Evolutionary conservation across 192 early-diverging fungal genomes (phyloP), one percentile per base, ranked within the genome.

Genomic region (Podila horticola): DNA sequence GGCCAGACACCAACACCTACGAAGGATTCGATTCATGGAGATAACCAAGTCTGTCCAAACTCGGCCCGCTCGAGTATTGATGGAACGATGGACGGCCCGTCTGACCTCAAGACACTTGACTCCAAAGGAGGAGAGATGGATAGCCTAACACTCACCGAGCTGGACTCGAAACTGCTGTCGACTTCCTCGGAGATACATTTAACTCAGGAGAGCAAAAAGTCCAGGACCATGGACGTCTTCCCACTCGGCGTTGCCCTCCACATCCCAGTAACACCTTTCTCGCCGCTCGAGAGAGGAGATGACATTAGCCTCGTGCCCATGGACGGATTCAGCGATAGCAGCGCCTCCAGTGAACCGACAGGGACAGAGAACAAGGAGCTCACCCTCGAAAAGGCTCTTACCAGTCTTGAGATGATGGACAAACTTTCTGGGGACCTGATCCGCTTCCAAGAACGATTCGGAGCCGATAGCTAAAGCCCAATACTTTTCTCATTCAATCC

Each of bases 371-470:
- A 12, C 15, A 9, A n/a, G 20, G 52, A 26, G 22, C 52, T 55
- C 52, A 26, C 8, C n/a, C 20, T 22, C 8, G 52, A 55, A 45
- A 45, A 45, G 20, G 3, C 33, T 38, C 58, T 58, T 5, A 72
- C 69, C 2, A 68, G 75, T 22, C 52, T 88, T 22, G 87, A 86
- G 45, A 71, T 86, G 51, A 84, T 88, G 76, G 73, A 86, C 64
- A 75, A 72, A 30, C 75, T 88, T 17, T 75, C 84, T 7, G 66
- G 72, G 6, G 85, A 86, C 58, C 17, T 88, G 63, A 66, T 85
- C 12, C 83, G 69, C 30, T 88, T 88, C 64, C 85, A 88, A 58
- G 69, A 74, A 12, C 82, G 67, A n/a, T 88, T 82, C 72, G 85
- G 81, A 2, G 9, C n/a, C 10, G n/a, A 64, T 6, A 7, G 8